These are phyloP conservation scores for Phytophthora citricola DNA, from an alignment of 352 stramenopile species.

Conservation along the genomic window DNA sequence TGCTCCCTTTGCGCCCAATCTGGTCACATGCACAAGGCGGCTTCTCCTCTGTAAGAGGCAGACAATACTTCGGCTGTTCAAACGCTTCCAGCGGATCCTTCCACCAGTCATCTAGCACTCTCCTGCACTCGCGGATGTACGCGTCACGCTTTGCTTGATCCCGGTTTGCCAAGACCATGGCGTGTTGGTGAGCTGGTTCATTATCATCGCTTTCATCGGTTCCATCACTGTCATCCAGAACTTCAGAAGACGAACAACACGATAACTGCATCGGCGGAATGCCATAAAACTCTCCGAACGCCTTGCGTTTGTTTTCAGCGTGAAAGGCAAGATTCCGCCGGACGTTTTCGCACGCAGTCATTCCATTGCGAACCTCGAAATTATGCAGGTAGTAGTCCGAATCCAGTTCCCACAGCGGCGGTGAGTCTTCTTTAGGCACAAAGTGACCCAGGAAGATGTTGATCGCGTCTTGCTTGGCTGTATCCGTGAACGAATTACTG, in stretches of 20 bases:
- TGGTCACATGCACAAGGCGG: conserved; percentile 29
- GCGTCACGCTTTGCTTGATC: conserved; percentile 69
- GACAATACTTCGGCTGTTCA: conserved; percentile 58
- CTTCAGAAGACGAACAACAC: conserved; percentile 43
- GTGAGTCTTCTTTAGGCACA: conserved; percentile 67
- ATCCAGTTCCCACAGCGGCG: conserved; percentile 84
- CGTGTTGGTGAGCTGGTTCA: conserved; percentile 36
- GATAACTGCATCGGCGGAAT: conserved; percentile 37
- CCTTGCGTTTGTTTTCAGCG: conserved; percentile 64
- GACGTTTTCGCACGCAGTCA: conserved; percentile 66
- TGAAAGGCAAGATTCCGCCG: conserved; percentile 68
- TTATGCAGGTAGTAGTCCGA: conserved; percentile 94
- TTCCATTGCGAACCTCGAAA: conserved; percentile 82
- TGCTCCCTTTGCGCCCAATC: conserved; percentile 28
- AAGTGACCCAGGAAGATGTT: conserved; percentile 99
- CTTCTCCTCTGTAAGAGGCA: conserved; percentile 31
- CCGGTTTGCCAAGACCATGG: conserved; percentile 27
- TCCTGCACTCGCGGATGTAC: conserved; percentile 81
- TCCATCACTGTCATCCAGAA: conserved; percentile 40
- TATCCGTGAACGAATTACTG: conserved; percentile 99
- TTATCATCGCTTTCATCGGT: conserved; percentile 35
- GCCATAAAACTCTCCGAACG: conserved; percentile 42
- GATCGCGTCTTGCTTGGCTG: conserved; percentile 98
- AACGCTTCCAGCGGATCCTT: conserved; percentile 80
- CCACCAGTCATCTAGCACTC: conserved; percentile 89